These are phyloP conservation scores for Lantana camara DNA, from an alignment of 257 asterid genomes.

Conservation along the genomic window DNA sequence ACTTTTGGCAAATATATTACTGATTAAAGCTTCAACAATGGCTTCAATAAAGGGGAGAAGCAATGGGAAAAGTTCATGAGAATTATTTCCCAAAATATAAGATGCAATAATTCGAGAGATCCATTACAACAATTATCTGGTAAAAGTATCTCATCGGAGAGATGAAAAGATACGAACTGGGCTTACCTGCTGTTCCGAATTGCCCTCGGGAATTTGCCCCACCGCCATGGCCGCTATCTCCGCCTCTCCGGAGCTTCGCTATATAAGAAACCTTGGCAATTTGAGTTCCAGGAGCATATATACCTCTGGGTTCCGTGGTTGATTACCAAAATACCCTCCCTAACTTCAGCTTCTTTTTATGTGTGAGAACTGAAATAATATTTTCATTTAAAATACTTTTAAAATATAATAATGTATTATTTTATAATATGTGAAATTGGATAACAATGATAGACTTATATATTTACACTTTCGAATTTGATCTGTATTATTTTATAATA, in stretches of 20 bases:
- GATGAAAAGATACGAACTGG: not conserved
- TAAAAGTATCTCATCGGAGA: not conserved
- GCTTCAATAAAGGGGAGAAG: not conserved
- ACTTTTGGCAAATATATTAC: not conserved
- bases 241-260: conserved; percentile 5
- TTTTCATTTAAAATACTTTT: too few species aligned
- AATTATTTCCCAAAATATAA: not conserved
- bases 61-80: not conserved
- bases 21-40: not conserved
- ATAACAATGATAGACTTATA: too few species aligned
- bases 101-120: conserved; percentile 13
- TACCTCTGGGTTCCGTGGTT: conserved; percentile 26
- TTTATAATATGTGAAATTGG: not conserved
- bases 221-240: conserved; percentile 36
- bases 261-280: conserved; percentile 24
- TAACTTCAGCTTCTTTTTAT: not conserved
- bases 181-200: conserved; percentile 27
- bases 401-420: not conserved
- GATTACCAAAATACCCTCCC: conserved; percentile 36
- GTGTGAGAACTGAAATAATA: too few species aligned
- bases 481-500: not conserved
- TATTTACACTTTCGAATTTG: too few species aligned
- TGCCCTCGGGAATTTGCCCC: conserved; percentile 18
- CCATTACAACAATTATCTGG: not conserved
- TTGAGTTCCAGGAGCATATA: conserved; percentile 7